Base-by-base conservation (phyloP, 257 asterid genomes). In the Voacanga thouarsii region DNA sequence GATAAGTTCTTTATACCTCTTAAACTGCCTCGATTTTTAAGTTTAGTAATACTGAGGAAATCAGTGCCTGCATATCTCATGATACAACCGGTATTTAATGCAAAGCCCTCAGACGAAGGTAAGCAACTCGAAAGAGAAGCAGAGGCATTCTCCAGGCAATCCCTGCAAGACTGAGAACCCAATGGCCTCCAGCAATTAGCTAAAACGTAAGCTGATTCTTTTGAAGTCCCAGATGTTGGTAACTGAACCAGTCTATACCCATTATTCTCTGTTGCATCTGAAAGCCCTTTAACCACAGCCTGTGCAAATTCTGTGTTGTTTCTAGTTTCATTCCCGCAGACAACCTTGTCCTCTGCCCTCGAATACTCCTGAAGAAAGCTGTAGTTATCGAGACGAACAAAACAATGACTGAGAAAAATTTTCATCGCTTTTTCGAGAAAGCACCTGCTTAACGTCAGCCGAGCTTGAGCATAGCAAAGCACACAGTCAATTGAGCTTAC, bases 131-230 rank as follows among this genome's bases (percentile, higher is more conserved):
- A 55, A 37, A 89, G 64, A 10, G 90, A 83, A 0, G 76, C 79
- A 43, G 91, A 79, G 1, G 97, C 97, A 24, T 82, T 89, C 77
- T 76, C 87, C 81, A 90, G 70, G 82, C 97, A 92, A 7, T 89
- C 89, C 51, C 83, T 76, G 30, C 97, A 92, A 60, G 85, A 78
- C 4, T 56, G 78, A 8, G 81, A 78, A 21, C 71, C 80, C 65
- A 92, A 75, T 0, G 92, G 73, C 87, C 76, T 88, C 97, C 97
- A 92, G 73, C 97, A 92, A 75, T 89, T 55, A 0, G 94, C 92
- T 69, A 90, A 82, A 45, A 88, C 92, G 56, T 90, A 86, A 69
- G 80, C 94, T 6, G 89, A 80, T 28, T 60, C 82, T 39, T 82
- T 81, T 19, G 69, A n/a, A 16, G 78, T 45, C 66, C 87, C 80